Conservation (phyloP, 768 basidiomycete species). For the Rhodotorula sphaerocarpa region DNA sequence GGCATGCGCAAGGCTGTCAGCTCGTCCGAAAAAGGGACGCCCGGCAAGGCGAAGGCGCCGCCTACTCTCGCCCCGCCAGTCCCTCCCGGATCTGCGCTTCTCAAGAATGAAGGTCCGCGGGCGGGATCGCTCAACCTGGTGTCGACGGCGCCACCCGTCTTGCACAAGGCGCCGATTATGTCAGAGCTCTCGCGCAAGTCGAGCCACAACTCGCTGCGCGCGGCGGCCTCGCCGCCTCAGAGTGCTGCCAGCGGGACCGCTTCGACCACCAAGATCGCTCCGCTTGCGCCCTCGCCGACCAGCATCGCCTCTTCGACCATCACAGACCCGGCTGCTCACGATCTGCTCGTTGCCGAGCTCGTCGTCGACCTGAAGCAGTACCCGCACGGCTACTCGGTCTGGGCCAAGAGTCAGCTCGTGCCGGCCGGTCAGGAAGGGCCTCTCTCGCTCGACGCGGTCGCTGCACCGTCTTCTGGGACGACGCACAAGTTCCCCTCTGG, state of each 20-base stretch:
- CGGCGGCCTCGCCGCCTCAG: constrained; percentile 9
- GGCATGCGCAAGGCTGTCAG: not conserved
- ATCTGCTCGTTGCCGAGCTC: constrained; percentile 68
- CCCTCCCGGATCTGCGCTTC: constrained; percentile 17
- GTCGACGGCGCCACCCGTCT: constrained; percentile 17
- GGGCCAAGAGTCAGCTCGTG: constrained; percentile 3
- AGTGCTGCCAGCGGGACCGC: not conserved
- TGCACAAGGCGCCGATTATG: constrained; percentile 10
- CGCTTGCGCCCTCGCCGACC: not conserved
- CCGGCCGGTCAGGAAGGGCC: constrained; percentile 32
- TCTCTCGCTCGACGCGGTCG: constrained; percentile 47
- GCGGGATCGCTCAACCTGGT: constrained; percentile 30
- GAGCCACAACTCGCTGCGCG: constrained; percentile 14
- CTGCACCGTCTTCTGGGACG: too few relatives aligned
- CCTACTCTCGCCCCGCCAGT: constrained; percentile 5
- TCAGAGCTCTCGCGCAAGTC: constrained; percentile 26
- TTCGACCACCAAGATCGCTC: constrained; percentile 31
- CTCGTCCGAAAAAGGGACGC: not conserved
- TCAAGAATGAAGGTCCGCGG: constrained; percentile 27
- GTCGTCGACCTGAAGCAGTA: constrained; percentile 74
- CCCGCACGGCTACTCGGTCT: constrained; percentile 62
- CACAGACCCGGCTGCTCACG: constrained; percentile 49
- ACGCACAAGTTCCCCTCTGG: not conserved
- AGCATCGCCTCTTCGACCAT: not conserved
- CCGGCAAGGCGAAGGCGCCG: constrained; percentile 1